Conservation (phyloP, 108 stramenopile species). For the Cyclostephanos invisitatus region DNA sequence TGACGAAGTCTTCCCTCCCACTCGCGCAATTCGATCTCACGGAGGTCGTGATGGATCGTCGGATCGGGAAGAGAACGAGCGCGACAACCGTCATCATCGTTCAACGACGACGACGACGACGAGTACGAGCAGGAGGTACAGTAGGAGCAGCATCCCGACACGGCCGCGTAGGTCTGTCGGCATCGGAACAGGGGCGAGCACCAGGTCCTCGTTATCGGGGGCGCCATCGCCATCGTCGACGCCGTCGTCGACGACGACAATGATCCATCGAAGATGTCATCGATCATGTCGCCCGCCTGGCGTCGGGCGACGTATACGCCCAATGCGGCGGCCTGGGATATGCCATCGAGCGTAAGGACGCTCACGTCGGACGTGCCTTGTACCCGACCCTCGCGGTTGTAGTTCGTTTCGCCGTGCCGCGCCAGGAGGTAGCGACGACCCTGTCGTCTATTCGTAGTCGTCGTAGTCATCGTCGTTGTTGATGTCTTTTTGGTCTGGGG, state of each 20-base stretch:
- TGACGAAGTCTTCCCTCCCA: conserved; percentile 42
- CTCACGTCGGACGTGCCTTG: conserved; percentile 40
- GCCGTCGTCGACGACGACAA: background rate
- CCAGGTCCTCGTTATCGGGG: conserved; percentile 30
- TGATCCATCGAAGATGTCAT: background rate
- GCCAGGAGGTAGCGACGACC: no score
- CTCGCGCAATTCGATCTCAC: conserved; percentile 40
- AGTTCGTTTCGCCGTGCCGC: conserved; percentile 27
- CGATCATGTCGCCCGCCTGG: background rate
- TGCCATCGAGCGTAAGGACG: conserved; percentile 30
- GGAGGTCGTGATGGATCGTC: conserved; percentile 29
- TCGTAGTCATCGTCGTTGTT: no score
- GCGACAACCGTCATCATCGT: background rate
- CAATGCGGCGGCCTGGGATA: conserved; percentile 29
- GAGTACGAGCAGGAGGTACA: no score
- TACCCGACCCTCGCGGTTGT: conserved; percentile 36
- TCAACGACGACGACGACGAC: background rate
- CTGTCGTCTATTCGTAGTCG: no score
- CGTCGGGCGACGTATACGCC: conserved; percentile 32
- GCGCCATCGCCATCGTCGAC: background rate
- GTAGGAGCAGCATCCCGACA: conserved; percentile 8
- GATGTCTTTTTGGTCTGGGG: no score
- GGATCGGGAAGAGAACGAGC: conserved; percentile 25
- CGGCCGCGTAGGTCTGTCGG: conserved; percentile 34
- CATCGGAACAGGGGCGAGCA: conserved; percentile 44